Evolutionary conservation across 768 basidiomycete genomes (phyloP), one percentile per base, ranked within the genome.

Genomic region (Pisolithus marmoratus): DNA sequence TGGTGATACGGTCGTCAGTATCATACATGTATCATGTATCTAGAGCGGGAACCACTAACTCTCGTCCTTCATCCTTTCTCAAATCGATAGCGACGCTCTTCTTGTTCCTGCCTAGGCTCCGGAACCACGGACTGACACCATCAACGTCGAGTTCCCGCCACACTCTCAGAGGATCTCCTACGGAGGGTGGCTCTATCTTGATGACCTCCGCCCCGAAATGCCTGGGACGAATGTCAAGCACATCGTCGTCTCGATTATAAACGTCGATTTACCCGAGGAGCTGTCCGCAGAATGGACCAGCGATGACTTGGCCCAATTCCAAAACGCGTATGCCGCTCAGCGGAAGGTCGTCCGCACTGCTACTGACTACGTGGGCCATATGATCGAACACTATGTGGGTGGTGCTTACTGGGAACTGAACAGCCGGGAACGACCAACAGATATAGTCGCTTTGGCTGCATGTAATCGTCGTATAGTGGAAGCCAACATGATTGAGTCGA

Each of bases 181-280:
- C 68, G 9, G 71, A 71, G 1, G 85, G 84, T 0, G 83, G 75
- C 58, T 87, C 86, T 11, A 87, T 70, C 59, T 87, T 87, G 67
- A 87, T 85, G 14, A 87, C 70, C 51, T 88, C 84, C 12, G 85
- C 86, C 15, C 84, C 85, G 52, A 79, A 86, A 63, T 86, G 83
- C 0, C 84, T 85, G 58, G 40, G 22, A 9, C 29, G 50, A 22
- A 24, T 26, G 43, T 24, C 14, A 27, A 27, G 14, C 40, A 27
- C 26, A 23, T 49, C 36, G 15, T 19, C 31, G 31, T 47, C 19
- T 40, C 6, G 46, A 17, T 1, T 47, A n/a, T n/a, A 27, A 4
- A 22, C 6, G 27, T 20, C 5, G 17, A 49, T 73, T 49, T 67
- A 85, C 85, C 83, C 83, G 4, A 87, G 78, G 8, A 87, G 70